These are phyloP conservation scores for Colletotrichum sp. DNA, from an alignment of 2,329 filamentous ascomycete genomes.

Conservation along the genomic window DNA sequence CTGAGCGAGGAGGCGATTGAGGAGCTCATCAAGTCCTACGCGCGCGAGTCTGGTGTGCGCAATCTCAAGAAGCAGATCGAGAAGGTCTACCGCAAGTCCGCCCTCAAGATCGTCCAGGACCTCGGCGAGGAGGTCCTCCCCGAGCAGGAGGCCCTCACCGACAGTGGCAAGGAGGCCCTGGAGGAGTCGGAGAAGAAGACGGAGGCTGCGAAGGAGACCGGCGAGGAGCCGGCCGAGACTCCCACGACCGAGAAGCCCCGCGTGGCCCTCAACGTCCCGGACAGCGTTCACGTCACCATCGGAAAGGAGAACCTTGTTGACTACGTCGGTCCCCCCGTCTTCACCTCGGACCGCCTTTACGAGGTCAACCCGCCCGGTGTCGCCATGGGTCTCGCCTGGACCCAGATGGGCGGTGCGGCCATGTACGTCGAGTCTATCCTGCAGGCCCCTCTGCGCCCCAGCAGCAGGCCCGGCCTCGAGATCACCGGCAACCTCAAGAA, in stretches of 20 bases:
- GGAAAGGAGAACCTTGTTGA: slow-evolving; percentile 91
- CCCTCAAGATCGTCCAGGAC: slow-evolving; percentile 95
- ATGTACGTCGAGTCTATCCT: slow-evolving; percentile 98
- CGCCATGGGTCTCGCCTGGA: slow-evolving; percentile 98
- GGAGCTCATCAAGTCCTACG: slow-evolving; percentile 98
- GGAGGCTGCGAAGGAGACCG: slow-evolving; percentile 58
- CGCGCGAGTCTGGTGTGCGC: slow-evolving; percentile 93
- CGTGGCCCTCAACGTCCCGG: slow-evolving; percentile 81
- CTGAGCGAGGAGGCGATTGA: slow-evolving; percentile 87
- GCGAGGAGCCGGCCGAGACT: slow-evolving; percentile 29
- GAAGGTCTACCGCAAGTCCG: slow-evolving; percentile 97
- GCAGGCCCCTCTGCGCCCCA: slow-evolving; percentile 77
- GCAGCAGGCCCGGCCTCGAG: slow-evolving; percentile 80
- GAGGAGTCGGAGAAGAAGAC: slow-evolving; percentile 74
- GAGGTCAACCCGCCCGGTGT: slow-evolving; percentile 93
- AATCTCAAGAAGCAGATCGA: slow-evolving; percentile 99
- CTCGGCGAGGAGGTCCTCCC: slow-evolving; percentile 84
- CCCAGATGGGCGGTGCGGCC: slow-evolving; percentile 93
- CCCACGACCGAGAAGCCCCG: slow-evolving; percentile 65
- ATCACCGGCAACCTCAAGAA: slow-evolving; percentile 94
- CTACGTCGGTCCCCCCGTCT: slow-evolving; percentile 94
- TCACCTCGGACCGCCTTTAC: slow-evolving; percentile 94
- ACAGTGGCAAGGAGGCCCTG: slow-evolving; percentile 81
- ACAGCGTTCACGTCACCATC: slow-evolving; percentile 85
- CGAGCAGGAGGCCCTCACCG: slow-evolving; percentile 82